These are phyloP conservation scores for Aspergillus tubingensis DNA, from an alignment of 2,329 filamentous ascomycete species.

Conservation along the genomic window DNA sequence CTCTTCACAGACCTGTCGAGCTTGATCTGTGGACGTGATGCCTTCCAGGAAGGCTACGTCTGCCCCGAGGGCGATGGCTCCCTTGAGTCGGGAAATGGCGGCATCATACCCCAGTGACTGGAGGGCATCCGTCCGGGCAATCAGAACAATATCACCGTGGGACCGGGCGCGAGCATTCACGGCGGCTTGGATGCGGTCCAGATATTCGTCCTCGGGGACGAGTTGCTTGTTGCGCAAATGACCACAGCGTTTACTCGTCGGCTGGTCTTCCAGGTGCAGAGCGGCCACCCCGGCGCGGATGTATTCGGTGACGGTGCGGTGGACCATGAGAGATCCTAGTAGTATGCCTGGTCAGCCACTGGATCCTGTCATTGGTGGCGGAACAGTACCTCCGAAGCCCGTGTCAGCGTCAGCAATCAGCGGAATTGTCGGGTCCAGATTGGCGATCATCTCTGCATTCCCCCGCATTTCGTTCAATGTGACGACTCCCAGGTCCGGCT, in stretches of 20 bases:
- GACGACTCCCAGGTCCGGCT: constrained; percentile 44
- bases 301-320: constrained; percentile 57
- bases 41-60: constrained; percentile 27
- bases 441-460: constrained; percentile 51
- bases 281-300: constrained; percentile 58
- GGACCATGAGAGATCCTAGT: constrained; percentile 33
- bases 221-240: constrained; percentile 64
- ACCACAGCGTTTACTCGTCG: constrained; percentile 63
- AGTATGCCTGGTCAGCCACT: not conserved
- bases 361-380: not conserved
- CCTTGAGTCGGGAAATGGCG: constrained; percentile 53
- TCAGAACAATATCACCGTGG: constrained; percentile 62
- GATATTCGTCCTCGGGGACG: constrained; percentile 54
- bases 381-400: constrained; percentile 20
- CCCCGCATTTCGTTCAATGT: constrained; percentile 48
- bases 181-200: constrained; percentile 61
- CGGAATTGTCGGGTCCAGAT: constrained; percentile 33
- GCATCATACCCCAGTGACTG: constrained; percentile 43
- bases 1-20: not conserved
- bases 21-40: constrained; percentile 17
- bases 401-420: constrained; percentile 30
- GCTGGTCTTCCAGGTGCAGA: constrained; percentile 65
- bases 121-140: constrained; percentile 63
- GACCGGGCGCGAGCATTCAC: constrained; percentile 48
- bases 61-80: constrained; percentile 45